phyloP scores from a whole-genome alignment of 257 asterid species.

The Salvia rosmarinus region DNA sequence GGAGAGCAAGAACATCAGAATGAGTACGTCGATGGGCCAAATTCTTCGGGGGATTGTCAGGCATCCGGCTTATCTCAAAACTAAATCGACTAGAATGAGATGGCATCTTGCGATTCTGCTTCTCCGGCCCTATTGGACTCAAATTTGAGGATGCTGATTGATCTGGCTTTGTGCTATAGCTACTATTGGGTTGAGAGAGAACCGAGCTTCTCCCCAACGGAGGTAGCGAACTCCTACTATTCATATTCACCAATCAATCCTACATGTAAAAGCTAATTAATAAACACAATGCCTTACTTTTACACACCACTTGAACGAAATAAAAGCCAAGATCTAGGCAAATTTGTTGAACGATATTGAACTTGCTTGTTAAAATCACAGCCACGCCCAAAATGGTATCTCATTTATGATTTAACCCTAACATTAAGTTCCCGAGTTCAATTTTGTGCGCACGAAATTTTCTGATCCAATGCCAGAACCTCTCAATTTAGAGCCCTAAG shows the following conservation, averaged over 20 bases:
- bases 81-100: conserved; percentile 54
- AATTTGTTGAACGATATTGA: conserved; percentile 4
- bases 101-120: conserved; percentile 44
- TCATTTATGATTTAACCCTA: conserved; percentile 15
- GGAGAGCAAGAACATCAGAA: conserved; percentile 82
- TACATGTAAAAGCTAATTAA: conserved; percentile 16
- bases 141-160: conserved; percentile 52
- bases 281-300: neutral
- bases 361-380: neutral
- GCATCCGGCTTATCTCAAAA: conserved; percentile 76
- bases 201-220: conserved; percentile 64
- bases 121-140: conserved; percentile 60
- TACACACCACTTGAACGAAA: neutral
- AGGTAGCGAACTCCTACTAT: conserved; percentile 58
- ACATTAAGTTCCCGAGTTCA: neutral
- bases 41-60: conserved; percentile 69
- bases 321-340: conserved; percentile 1
- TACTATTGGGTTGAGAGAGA: conserved; percentile 52
- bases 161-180: conserved; percentile 48
- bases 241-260: conserved; percentile 62
- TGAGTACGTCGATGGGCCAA: conserved; percentile 81
- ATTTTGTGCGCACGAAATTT: neutral
- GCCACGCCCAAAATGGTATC: conserved; percentile 9
- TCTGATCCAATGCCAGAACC: neutral
- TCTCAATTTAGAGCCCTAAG: conserved; percentile 5